Conservation (phyloP, 2,329 filamentous ascomycete species). For the Ceratocystis destructans region DNA sequence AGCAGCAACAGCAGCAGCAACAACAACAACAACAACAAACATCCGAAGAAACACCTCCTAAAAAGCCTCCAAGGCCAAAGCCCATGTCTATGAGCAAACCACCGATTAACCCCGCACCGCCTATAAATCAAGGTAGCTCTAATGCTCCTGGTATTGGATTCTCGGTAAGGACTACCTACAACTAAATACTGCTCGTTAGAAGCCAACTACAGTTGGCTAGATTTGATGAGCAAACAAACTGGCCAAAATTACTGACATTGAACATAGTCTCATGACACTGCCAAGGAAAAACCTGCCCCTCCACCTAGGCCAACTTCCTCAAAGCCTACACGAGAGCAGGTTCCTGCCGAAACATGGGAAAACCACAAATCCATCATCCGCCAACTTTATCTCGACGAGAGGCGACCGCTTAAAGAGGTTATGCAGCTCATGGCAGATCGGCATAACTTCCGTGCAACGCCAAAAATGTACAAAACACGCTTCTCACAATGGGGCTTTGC, state of each 20-base stretch:
- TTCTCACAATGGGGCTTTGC: slow-evolving; percentile 43
- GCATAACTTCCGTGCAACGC: slow-evolving; percentile 37
- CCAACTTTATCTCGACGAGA: slow-evolving; percentile 35
- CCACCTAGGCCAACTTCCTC: slow-evolving; percentile 12
- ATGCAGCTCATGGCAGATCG: slow-evolving; percentile 38
- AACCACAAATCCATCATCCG: slow-evolving; percentile 34
- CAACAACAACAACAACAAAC: not conserved
- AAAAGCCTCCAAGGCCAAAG: slow-evolving; percentile 12
- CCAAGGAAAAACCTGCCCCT: slow-evolving; percentile 12
- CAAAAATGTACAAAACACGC: slow-evolving; percentile 43
- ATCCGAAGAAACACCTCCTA: slow-evolving; percentile 1
- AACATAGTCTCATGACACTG: not conserved
- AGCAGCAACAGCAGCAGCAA: not conserved
- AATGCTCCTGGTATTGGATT: not conserved
- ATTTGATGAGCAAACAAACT: not conserved
- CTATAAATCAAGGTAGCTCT: not conserved
- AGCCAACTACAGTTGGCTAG: not conserved
- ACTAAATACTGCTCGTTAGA: not conserved
- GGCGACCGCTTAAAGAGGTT: slow-evolving; percentile 39
- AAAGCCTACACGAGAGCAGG: slow-evolving; percentile 29
- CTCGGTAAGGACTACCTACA: not conserved
- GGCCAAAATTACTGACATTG: not conserved
- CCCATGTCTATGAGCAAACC: not conserved
- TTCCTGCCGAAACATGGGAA: slow-evolving; percentile 36
- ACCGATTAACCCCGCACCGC: not conserved